Evolutionary conservation across 1,139 yeast genomes (phyloP).

Genomic region (Protomyces pachydermus): DNA sequence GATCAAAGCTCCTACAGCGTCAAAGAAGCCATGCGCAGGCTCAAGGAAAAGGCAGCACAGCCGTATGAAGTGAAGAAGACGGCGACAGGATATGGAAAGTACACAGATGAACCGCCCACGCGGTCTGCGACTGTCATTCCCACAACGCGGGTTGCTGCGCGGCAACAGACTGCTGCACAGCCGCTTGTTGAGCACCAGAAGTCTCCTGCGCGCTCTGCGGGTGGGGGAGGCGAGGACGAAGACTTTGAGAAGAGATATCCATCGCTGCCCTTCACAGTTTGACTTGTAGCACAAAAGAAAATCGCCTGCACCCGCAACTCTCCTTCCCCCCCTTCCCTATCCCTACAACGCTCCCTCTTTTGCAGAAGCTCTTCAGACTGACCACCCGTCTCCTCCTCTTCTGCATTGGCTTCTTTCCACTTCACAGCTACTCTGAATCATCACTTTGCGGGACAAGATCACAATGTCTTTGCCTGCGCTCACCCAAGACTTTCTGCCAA

Average conservation of each 20-base stretch:
- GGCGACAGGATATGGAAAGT: slow-evolving; percentile 23
- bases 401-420: too few species aligned
- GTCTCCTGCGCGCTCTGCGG: too few species aligned
- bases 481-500: too few species aligned
- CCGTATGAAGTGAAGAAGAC: slow-evolving; percentile 15
- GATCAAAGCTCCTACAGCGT: slow-evolving; percentile 15
- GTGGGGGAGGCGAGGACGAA: too few species aligned
- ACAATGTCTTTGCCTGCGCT: too few species aligned
- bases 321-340: too few species aligned
- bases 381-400: too few species aligned
- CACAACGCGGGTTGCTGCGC: not conserved
- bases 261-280: slow-evolving; percentile 9
- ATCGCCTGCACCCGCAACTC: not conserved
- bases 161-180: not conserved
- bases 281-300: not conserved
- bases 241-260: slow-evolving; percentile 15
- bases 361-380: too few species aligned
- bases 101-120: slow-evolving; percentile 10
- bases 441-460: too few species aligned
- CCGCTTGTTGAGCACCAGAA: not conserved
- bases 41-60: slow-evolving; percentile 18
- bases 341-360: too few species aligned
- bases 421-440: too few species aligned
- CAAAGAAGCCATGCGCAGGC: slow-evolving; percentile 20
- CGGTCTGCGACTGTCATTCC: slow-evolving; percentile 21